Base-by-base conservation (phyloP, 1,139 yeast genomes). In the Diutina mesorugosa region DNA sequence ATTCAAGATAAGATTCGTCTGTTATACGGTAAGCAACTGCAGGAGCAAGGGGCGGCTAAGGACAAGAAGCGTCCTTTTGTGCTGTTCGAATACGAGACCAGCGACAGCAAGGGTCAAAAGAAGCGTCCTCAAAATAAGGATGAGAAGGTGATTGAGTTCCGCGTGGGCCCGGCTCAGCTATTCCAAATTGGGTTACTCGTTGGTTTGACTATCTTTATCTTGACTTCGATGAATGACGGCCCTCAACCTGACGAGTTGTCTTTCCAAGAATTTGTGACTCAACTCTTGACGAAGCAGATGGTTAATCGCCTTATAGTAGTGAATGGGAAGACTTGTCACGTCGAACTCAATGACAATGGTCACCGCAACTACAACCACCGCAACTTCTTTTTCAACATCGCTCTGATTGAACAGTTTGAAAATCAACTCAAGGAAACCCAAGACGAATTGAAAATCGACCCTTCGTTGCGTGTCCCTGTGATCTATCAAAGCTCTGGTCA, bases 371-470 rank as follows among this genome's bases (percentile, higher is more conserved):
- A 35, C 28, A 35, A 32, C 28, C 47, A 46, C 18, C 54, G 47
- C 30, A 28, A 38, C 32, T 29, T 26, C 4, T 38, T 38, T 12
- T 95, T 95, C 72, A 83, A 88, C 52, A 90, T 95, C 65, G 99
- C 99, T 6, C 88, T 96, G 0, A 83, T 91, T 29, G 97, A 90
- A 63, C 76, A 85, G n/a, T 93, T 95, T 70, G 99, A 95, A 71
- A 83, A 85, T 58, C 86, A 85, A 61, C 76, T 95, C 67, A 88
- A 85, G 59, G 81, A 79, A 56, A 84, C 87, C 41, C 97, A 90
- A 69, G 82, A 83, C 57, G 81, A 81, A 58, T 79, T 86, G 59
- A 78, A 80, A 7, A 81, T 88, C 47, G 80, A 88, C 2, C 76
- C 80, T 26, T 73, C 69, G 55, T 85, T 86, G 64, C 78, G 95